phyloP scores from a whole-genome alignment of 2,329 filamentous ascomycete species.

The Teratosphaeria zuluensis region DNA sequence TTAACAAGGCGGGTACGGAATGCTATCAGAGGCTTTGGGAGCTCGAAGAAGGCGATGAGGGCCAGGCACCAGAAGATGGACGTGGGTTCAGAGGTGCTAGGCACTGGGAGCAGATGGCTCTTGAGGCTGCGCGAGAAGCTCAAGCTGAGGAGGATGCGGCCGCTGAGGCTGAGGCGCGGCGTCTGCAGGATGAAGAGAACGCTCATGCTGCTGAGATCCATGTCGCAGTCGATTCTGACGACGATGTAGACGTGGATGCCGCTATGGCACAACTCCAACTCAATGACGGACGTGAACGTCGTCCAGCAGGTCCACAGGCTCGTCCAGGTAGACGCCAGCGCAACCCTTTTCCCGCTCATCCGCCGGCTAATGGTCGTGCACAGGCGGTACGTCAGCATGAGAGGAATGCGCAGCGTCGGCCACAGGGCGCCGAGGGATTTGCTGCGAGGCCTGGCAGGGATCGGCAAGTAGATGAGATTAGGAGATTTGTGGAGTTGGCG shows the following conservation, averaged over 20 bases:
- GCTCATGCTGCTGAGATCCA: constrained; percentile 2
- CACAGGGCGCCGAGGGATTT: background rate
- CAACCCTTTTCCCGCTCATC: constrained; percentile 16
- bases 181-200: constrained; percentile 12
- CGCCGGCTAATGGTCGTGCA: constrained; percentile 7
- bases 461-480: constrained; percentile 29
- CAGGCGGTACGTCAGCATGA: constrained; percentile 10
- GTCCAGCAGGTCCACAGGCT: background rate
- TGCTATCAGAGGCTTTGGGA: constrained; percentile 91
- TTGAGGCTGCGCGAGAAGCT: constrained; percentile 24
- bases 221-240: background rate
- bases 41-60: constrained; percentile 65
- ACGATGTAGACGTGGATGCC: constrained; percentile 6
- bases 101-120: constrained; percentile 34
- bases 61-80: constrained; percentile 30
- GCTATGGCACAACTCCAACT: constrained; percentile 13
- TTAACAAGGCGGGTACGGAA: constrained; percentile 57
- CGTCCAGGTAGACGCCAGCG: constrained; percentile 10
- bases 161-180: constrained; percentile 21
- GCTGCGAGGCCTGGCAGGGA: constrained; percentile 10
- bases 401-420: constrained; percentile 2
- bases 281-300: background rate
- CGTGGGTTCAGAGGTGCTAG: constrained; percentile 32
- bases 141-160: constrained; percentile 23
- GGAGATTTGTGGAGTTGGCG: constrained; percentile 44